phyloP scores from a whole-genome alignment of 345 rosid species.

The Salix brachista region DNA sequence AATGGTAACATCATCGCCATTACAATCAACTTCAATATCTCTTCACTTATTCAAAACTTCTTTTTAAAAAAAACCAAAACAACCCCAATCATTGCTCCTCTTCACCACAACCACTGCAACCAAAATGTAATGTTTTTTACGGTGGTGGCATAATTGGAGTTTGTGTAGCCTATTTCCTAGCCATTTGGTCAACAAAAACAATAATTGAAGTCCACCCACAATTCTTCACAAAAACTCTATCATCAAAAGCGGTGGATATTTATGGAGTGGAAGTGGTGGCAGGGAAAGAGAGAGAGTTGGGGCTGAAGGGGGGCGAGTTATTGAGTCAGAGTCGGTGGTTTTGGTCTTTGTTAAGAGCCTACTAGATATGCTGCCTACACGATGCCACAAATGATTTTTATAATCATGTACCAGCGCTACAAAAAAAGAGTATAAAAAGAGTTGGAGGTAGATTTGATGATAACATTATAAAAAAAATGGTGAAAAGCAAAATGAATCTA shows the following conservation, averaged over 20 bases:
- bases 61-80: neutral
- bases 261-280: conserved; percentile 67
- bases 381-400: no score
- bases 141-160: conserved; percentile 88
- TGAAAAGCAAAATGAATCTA: no score
- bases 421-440: no score
- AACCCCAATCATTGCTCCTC: conserved; percentile 13
- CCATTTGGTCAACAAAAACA: conserved; percentile 61
- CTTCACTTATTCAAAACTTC: no score
- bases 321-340: conserved; percentile 65
- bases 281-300: conserved; percentile 51
- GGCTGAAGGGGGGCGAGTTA: conserved; percentile 39
- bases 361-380: no score
- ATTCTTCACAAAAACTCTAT: conserved; percentile 55
- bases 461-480: no score
- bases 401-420: no score
- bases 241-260: conserved; percentile 51
- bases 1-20: no score
- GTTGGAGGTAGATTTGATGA: no score
- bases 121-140: conserved; percentile 50
- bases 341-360: conserved; percentile 12
- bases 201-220: conserved; percentile 87
- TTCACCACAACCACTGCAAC: conserved; percentile 4
- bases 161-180: conserved; percentile 79
- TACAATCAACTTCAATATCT: no score